Base-by-base conservation (phyloP, 495 filamentous ascomycete species). In the Bombardia bombarda region DNA sequence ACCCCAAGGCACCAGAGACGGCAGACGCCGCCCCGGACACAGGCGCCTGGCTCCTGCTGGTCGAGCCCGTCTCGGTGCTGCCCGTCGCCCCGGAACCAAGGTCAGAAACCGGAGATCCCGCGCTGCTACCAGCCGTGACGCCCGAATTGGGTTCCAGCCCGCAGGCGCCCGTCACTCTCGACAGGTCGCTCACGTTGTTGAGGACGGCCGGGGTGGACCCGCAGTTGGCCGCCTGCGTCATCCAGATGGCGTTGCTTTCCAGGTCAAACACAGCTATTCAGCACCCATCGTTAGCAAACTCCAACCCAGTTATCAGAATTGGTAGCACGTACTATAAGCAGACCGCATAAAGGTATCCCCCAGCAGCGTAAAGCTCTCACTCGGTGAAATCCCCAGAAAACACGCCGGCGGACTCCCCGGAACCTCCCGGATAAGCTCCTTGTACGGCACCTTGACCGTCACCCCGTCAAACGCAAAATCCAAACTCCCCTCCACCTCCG, bases 321-420 rank as follows among this genome's bases (percentile, higher is more conserved):
- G n/a, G n/a, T n/a, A n/a, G n/a, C n/a, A 61, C 66, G 39, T 45
- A 72, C 69, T 84, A 54, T 96, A 98, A 2, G 88, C 88, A 30
- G 82, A 87, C 48, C 92, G 78, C 14, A 98, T 67, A 70, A 97
- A 95, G 0, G 92, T 96, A 60, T 98, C 92, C 6, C 92, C 92
- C 25, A 98, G 66, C 9, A 95, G 72, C 31, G 73, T 62, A 38
- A 77, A 78, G 14, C 70, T 57, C 5, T 74, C 74, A 19, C 83
- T 80, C 3, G 84, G 76, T 38, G 72, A 72, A 54, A 96, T 84
- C n/a, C 88, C 88, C 40, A 90, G 77, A 40, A 80, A 73, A 52
- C 86, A 92, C 4, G 77, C 66, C 10, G 65, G 60, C 12, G 74
- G 68, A 2, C 60, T 60, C 13, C 68, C 64, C 7, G 66, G 66